Base-by-base conservation (phyloP, 306 rosid genomes). In the Lathyrus tuberosus region DNA sequence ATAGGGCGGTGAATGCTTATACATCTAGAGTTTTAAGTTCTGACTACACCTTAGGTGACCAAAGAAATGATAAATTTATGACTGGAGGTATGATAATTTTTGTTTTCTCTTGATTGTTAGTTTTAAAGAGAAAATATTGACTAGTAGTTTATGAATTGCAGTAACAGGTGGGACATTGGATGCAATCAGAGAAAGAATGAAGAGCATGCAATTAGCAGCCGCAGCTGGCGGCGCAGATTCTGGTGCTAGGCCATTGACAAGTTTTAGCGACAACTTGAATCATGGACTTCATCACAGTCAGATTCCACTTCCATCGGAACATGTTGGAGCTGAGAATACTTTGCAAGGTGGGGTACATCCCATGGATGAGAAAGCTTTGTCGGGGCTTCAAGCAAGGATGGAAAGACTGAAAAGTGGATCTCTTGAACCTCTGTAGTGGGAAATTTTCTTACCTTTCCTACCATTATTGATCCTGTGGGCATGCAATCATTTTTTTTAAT, bases 341-440 rank as follows among this genome's bases (percentile, higher is more conserved):
- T 65, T 85, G 70, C 92, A 85, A 63, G 76, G 84, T 53, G 89
- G 90, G 56, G 96, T 86, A 58, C 96, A 84, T 77, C 99, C 99
- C 8, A 84, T 91, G 90, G 99, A 91, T 67, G 97, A 91, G 85
- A 95, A 79, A 74, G 97, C 97, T 5, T 80, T 95, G 71, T 95
- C 96, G 16, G 97, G 99, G 47, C 99, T 95, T 78, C 99, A 95
- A 75, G 99, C 99, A 1, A 87, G 99, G 52, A 95, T 95, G 99
- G 99, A 95, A 84, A 91, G 99, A 76, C 86, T 95, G 35, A 95
- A 95, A 84, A 91, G 97, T 76, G 99, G 97, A 47, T 71, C 96
- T 52, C 81, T 89, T 17, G 99, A 95, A 40, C 86, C 94, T 5
- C 72, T 87, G 61, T 90, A 69, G 77, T 9, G 33, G 11, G 52